Evolutionary conservation across 176 grass and related monocot species (phyloP), one percentile per base, ranked within the genome.

Genomic region (Calamus simplicifolius): DNA sequence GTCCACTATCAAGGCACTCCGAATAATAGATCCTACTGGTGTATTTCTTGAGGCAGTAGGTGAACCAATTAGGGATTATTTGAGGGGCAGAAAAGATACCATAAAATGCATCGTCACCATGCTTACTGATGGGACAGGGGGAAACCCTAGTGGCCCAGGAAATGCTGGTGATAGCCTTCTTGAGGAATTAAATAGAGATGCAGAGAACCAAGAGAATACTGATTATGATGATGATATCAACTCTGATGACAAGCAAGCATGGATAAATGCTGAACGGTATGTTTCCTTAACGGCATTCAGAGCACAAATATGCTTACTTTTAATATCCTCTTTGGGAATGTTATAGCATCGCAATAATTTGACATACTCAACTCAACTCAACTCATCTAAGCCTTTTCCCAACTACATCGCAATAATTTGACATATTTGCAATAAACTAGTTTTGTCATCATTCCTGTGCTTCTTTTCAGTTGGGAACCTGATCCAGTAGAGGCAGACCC

Each of bases 91-190:
- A 72, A 96, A 96, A 62, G 92, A 96, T 64, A 96, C 92, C 62
- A 90, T 90, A 72, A 96, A 96, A 86, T 96, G 92, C 75, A 96
- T 96, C 69, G 92, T 96, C 18, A 90, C 83, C 38, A 96, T 96
- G 92, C 72, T 96, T 70, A 90, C 86, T 27, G 92, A 90, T 65
- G 92, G 83, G 28, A 82, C 77, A 63, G 86, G 92, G 68, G 91
- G 80, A 67, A 87, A 82, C 61, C 67, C 75, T 55, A 84, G 57
- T 60, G 82, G 76, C 66, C 57, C 84, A 27, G 92, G 83, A 64
- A 87, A 81, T 74, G 67, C 80, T 74, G 77, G 83, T 62, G 83
- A 96, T 74, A 87, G 85, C 63, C 83, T 96, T 53, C 70, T 96
- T 66, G 92, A 96, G 84, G 92, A 96, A 66, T 82, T 96, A 69